These are phyloP conservation scores for Backusella sp. DNA, from an alignment of 192 early-diverging fungal genomes.

Conservation along the genomic window DNA sequence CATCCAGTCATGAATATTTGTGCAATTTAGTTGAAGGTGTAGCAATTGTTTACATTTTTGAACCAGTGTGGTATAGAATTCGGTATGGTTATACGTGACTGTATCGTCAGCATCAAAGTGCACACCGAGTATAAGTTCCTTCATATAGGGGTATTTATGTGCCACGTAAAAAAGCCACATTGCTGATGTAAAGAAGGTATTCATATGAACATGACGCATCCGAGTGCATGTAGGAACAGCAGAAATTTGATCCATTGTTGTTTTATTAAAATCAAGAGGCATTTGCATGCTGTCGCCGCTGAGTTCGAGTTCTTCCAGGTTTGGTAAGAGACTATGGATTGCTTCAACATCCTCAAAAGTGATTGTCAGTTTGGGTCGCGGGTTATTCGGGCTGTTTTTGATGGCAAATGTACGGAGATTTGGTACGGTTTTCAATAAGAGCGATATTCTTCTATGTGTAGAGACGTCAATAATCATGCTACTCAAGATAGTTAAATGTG, in stretches of 20 bases:
- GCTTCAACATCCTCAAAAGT: background rate
- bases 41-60: background rate
- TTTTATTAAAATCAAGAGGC: background rate
- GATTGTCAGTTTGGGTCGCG: background rate
- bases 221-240: background rate
- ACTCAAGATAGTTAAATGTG: background rate
- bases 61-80: background rate
- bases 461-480: slow-evolving; percentile 7
- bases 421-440: background rate
- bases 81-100: background rate
- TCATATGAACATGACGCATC: background rate
- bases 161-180: background rate
- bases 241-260: background rate
- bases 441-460: background rate
- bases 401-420: background rate
- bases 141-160: slow-evolving; percentile 3
- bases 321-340: background rate
- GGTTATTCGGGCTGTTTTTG: too few species aligned
- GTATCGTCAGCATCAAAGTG: background rate
- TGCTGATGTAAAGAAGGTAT: background rate
- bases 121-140: background rate
- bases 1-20: background rate
- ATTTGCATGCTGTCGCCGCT: background rate
- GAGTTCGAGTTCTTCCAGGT: background rate
- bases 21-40: background rate